Evolutionary conservation across 257 asterid species (phyloP), one percentile per base, ranked within the genome.

Genomic region (Primulina tabacum): DNA sequence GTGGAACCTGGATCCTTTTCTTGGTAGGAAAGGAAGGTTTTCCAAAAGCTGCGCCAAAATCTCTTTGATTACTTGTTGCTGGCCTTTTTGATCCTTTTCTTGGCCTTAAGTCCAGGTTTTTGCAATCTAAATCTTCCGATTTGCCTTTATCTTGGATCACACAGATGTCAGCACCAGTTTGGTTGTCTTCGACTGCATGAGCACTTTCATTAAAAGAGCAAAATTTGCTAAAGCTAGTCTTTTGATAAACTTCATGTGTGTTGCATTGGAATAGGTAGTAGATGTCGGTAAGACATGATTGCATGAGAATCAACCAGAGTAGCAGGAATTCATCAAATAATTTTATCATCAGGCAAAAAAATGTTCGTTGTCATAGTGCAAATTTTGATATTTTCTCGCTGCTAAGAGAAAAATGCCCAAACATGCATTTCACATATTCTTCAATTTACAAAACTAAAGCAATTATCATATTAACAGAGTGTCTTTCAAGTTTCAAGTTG

Each of bases 11-110:
- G 68, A 93, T 89, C 84, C 97, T 85, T 82, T 90, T 93, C 83
- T 93, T 93, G 59, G 90, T 74, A 60, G 96, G 99, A 81, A 86
- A 93, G 61, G 96, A 84, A 62, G 96, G 90, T 62, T 77, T 82
- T 38, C 28, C 71, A 37, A 70, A 50, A 69, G 72, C 75, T 62
- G 82, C 38, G 40, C 71, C 68, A 4, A 80, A 56, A 76, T 62
- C 73, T 58, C 73, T 66, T 71, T 76, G 68, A 26, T 67, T 30
- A 60, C 68, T 64, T 67, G 70, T 65, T 35, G 71, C 60, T 76
- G 80, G 73, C 59, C 62, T 65, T 69, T 65, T 79, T 10, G 81
- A 76, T 59, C 86, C 78, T 81, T 72, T 88, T 70, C 71, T 75
- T 69, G 14, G 79, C 64, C 68, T 60, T 71, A n/a, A 71, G 40